Base-by-base conservation (phyloP, 2,329 filamentous ascomycete genomes). In the Graphiopsis chlorocephala region DNA sequence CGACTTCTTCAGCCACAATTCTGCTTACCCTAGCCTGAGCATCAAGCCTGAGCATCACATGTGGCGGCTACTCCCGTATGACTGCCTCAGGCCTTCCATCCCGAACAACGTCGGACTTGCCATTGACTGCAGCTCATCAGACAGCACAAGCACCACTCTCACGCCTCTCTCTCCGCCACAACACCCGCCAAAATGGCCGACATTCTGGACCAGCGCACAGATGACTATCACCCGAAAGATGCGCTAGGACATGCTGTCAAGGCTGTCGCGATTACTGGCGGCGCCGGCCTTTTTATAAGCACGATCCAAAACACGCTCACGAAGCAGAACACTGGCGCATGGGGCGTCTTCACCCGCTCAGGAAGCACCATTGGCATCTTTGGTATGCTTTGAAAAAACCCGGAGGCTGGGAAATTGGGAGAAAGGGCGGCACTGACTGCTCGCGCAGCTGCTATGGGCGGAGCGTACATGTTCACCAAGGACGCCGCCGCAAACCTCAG, bases 271-370 rank as follows among this genome's bases (percentile, higher is more conserved):
- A 79, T 92, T 72, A 88, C 89, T 67, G 87, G 88, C 73, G 81
- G 82, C 66, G 85, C 85, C 66, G 93, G 93, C 72, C 80, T 90
- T 75, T 84, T 92, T 78, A 77, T 90, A 66, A 90, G 92, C 59
- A 89, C 90, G 63, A 84, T 96, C 70, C 91, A 93, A 82, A 98
- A 96, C 82, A 92, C 93, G 65, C 85, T 97, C 72, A 85, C 89
- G 63, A 93, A 88, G 82, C 85, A 87, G 76, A 97, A 97, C 78
- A 83, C 95, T 70, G 92, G 93, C 72, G 85, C 88, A 67, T 86
- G 89, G 82, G 90, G 91, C 70, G 85, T 97, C 73, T 88, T 98
- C 76, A 91, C 91, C 55, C 87, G 88, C 73, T 89, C 88, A 64
- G 93, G 93, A 70, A 83, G 88, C 74, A 89, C 89, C 58, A 90